Evolutionary conservation across 257 asterid species (phyloP).

Genomic region (Avicennia marina): DNA sequence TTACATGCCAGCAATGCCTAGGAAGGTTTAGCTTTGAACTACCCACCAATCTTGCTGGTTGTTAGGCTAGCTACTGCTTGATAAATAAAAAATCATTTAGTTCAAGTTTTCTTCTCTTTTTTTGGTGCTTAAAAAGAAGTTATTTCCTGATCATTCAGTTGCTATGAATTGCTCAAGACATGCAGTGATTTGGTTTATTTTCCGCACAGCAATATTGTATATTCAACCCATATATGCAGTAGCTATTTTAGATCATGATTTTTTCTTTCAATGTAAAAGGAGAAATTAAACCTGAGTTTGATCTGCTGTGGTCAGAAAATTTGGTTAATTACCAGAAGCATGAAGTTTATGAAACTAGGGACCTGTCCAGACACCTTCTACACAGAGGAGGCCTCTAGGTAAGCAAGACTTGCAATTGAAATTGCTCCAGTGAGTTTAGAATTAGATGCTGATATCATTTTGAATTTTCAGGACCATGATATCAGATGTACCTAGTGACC

Average conservation of each 20-base stretch:
- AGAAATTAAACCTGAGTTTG: too few relatives aligned
- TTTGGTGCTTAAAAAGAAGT: neutral
- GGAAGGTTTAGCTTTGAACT: too few relatives aligned
- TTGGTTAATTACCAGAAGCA: slow-evolving; percentile 16
- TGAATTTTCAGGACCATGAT: slow-evolving; percentile 35
- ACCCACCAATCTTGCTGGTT: neutral
- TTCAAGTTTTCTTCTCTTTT: neutral
- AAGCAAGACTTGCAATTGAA: slow-evolving; percentile 19
- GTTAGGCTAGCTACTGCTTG: neutral
- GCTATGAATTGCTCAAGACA: too few relatives aligned
- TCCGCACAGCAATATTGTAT: too few relatives aligned
- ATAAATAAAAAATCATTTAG: neutral
- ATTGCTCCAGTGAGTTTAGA: neutral
- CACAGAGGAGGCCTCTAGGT: slow-evolving; percentile 75
- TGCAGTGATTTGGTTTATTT: too few relatives aligned
- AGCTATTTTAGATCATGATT: neutral
- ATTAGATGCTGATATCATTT: slow-evolving; percentile 16
- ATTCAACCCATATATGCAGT: too few relatives aligned
- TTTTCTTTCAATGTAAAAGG: too few relatives aligned
- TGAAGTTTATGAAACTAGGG: slow-evolving; percentile 90
- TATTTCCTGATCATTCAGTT: too few relatives aligned
- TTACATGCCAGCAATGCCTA: too few relatives aligned
- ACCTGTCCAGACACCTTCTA: slow-evolving; percentile 71
- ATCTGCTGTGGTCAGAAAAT: too few relatives aligned
- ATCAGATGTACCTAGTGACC: slow-evolving; percentile 51